Conservation (phyloP, 345 rosid genomes). For the Theobroma cacao region DNA sequence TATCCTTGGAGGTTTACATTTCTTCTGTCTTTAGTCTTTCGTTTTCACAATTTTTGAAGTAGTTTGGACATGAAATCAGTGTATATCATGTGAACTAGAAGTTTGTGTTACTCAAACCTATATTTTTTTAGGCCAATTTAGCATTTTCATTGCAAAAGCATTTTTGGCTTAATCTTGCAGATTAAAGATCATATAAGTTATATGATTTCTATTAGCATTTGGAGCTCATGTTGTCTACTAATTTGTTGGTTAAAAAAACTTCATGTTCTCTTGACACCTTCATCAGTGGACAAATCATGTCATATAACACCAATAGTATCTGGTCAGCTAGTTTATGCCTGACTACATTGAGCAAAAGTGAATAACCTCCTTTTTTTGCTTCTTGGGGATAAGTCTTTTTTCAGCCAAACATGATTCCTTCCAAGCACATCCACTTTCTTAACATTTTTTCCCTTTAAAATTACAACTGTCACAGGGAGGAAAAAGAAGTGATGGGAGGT, state of each 20-base stretch:
- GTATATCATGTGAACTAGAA: too few species aligned
- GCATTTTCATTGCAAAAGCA: too few species aligned
- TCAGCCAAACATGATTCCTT: conserved; percentile 13
- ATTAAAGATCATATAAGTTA: too few species aligned
- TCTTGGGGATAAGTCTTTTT: background rate
- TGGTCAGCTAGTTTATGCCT: background rate
- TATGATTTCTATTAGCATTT: too few species aligned
- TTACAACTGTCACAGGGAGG: conserved; percentile 61
- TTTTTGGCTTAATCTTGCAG: too few species aligned
- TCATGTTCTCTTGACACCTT: background rate
- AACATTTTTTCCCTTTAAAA: conserved; percentile 15
- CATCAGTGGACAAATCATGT: background rate
- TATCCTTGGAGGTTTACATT: background rate
- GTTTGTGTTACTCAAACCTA: too few species aligned
- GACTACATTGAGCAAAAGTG: background rate
- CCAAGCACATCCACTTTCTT: background rate
- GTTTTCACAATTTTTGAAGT: too few species aligned
- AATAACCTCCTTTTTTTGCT: background rate
- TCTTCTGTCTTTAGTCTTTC: background rate
- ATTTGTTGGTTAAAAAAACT: background rate
- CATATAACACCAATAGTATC: conserved; percentile 1
- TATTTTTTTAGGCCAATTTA: too few species aligned
- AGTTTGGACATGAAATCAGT: too few species aligned
- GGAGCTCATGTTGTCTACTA: too few species aligned
- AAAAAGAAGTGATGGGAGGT: conserved; percentile 95